These are phyloP conservation scores for Fennellomyces sp. DNA, from an alignment of 371 early-diverging fungal genomes.

Conservation along the genomic window DNA sequence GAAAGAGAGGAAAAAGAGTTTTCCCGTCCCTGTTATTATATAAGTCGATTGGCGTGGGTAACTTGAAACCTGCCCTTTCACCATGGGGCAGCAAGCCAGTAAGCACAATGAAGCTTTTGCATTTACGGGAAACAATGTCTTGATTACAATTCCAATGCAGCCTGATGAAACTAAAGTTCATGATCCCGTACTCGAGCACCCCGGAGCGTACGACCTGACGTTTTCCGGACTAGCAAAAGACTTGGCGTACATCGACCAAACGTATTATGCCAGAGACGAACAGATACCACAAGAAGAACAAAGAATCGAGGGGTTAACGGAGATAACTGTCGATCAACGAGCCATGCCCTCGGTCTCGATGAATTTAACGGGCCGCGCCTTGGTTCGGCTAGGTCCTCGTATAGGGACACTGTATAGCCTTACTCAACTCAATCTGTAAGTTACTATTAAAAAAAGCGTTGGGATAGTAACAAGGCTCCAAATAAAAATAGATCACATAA, in stretches of 20 bases:
- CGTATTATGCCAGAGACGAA: slow-evolving; percentile 27
- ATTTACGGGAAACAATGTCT: background rate
- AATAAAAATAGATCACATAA: slow-evolving; percentile 33
- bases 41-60: background rate
- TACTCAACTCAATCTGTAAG: slow-evolving; percentile 42
- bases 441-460: too few species aligned
- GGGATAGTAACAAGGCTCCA: too few species aligned
- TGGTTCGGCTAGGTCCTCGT: slow-evolving; percentile 38
- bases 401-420: slow-evolving; percentile 30
- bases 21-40: background rate
- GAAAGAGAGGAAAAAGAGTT: background rate
- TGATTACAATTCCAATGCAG: background rate
- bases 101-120: background rate
- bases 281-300: background rate
- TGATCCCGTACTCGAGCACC: background rate
- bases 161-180: background rate
- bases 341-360: slow-evolving; percentile 19
- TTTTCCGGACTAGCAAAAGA: slow-evolving; percentile 21
- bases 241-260: slow-evolving; percentile 36
- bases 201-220: background rate
- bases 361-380: slow-evolving; percentile 28
- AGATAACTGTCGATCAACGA: slow-evolving; percentile 2
- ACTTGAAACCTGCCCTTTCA: background rate
- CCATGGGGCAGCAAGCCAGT: slow-evolving; percentile 1
- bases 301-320: background rate